Percentiles rank a stretch among this genome's conserved stretches.
phyloP scores from a whole-genome alignment of 192 early-diverging fungal species.

The Obelidium mucronatum region DNA sequence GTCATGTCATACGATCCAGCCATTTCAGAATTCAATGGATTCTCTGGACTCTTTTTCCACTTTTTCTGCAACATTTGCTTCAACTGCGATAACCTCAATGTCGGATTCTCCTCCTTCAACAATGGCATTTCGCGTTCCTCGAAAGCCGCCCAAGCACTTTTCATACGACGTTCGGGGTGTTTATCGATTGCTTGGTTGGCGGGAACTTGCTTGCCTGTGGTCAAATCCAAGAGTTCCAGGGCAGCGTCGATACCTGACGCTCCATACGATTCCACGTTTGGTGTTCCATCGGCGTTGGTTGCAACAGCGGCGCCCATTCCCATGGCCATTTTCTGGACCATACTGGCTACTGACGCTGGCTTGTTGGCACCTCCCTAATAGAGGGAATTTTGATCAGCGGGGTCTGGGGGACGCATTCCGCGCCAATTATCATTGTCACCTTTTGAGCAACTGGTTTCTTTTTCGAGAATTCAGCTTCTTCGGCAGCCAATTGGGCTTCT shows the following conservation, averaged over 20 bases:
- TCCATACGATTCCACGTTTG: slow-evolving; percentile 76
- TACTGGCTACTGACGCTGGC: neutral
- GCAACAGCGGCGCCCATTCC: slow-evolving; percentile 46
- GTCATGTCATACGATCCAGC: slow-evolving; percentile 77
- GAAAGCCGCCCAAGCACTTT: slow-evolving; percentile 57
- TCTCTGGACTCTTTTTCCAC: slow-evolving; percentile 78
- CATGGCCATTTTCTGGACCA: slow-evolving; percentile 19
- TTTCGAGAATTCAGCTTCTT: slow-evolving; percentile 41
- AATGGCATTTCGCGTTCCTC: slow-evolving; percentile 75
- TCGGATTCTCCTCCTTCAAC: slow-evolving; percentile 82
- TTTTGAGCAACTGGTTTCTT: slow-evolving; percentile 24
- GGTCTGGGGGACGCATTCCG: no score
- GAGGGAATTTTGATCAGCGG: neutral
- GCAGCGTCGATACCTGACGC: slow-evolving; percentile 89
- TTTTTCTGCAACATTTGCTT: slow-evolving; percentile 80
- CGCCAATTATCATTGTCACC: no score
- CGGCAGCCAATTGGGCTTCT: slow-evolving; percentile 52
- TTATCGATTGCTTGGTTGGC: slow-evolving; percentile 65
- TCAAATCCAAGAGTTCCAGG: slow-evolving; percentile 72
- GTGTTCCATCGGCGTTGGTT: slow-evolving; percentile 11
- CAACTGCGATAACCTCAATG: slow-evolving; percentile 70
- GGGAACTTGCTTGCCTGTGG: slow-evolving; percentile 19
- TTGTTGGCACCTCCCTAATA: neutral
- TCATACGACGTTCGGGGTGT: slow-evolving; percentile 86
- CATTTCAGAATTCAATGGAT: slow-evolving; percentile 73